Evolutionary conservation across 2,329 filamentous ascomycete species (phyloP), one percentile per base, ranked within the genome.

Genomic region (Arthrinium puccinioides): DNA sequence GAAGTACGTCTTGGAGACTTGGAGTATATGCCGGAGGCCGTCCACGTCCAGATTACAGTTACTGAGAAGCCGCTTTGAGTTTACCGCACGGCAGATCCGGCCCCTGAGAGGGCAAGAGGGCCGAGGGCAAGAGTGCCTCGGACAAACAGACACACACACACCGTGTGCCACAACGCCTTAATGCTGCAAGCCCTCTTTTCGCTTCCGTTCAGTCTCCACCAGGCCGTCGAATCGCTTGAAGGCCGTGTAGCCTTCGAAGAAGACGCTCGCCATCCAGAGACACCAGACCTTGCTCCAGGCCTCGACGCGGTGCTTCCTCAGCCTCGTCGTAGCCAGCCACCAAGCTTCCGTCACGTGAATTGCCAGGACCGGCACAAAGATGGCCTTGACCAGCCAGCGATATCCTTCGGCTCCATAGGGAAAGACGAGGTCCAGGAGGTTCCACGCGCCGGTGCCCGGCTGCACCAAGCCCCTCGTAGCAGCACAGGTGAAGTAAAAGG

Each of bases 291-390:
- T 30, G 6, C 59, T 61, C 7, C 67, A 64, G 23, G 60, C 55
- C 41, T 57, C 55, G 9, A 80, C 67, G 6, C 68, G 67, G 45
- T 71, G 66, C 52, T 55, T 69, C 37, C 49, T 51, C 42, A 79
- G 53, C 41, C 68, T 59, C 33, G 60, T 64, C 28, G 54, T 58
- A 44, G 72, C 69, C 48, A 82, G 63, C 53, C 66, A 62, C 30
- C 61, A 60, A n/a, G 69, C 61, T 65, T 96, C 90, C 4, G 59
- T 41, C 0, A 68, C 16, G 59, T 96, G 90, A 10, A 87, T 72
- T 0, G 52, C 65, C 2, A 87, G 4, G 39, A 89, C 74, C 1
- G 74, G 65, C 15, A 64, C 48, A 37, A 83, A 64, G 28, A 90
- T 63, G 11, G 63, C 54, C 33, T 72, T 72, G 44, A 82, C 77